phyloP scores from a whole-genome alignment of 805 yeast species.

The Blastobotrys americana region DNA sequence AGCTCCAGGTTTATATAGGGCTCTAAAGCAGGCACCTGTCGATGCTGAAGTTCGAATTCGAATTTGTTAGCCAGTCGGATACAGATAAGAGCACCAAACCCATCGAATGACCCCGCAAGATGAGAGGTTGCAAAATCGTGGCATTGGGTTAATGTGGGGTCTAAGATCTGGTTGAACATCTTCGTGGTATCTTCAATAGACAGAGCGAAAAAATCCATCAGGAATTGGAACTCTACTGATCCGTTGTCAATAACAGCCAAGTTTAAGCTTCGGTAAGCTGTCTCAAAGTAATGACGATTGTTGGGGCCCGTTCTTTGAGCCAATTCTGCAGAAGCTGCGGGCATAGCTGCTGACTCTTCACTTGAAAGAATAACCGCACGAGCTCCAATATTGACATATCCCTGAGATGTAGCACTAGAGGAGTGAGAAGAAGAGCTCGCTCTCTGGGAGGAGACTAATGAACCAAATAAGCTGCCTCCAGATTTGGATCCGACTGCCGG shows the following conservation, averaged over 20 bases:
- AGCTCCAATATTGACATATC: constrained; percentile 51
- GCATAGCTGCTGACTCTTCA: constrained; percentile 57
- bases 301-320: constrained; percentile 37
- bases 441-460: neutral
- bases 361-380: constrained; percentile 52
- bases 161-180: constrained; percentile 42
- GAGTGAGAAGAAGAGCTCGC: neutral
- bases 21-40: constrained; percentile 63
- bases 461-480: neutral
- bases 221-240: constrained; percentile 66
- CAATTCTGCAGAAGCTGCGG: constrained; percentile 79
- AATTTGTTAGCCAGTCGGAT: constrained; percentile 64
- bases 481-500: neutral
- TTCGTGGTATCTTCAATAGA: constrained; percentile 18
- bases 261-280: constrained; percentile 64
- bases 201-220: constrained; percentile 60
- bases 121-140: constrained; percentile 40
- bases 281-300: constrained; percentile 59
- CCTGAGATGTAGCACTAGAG: constrained; percentile 32
- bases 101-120: constrained; percentile 45
- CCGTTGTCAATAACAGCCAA: constrained; percentile 70
- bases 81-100: constrained; percentile 68
- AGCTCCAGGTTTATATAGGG: constrained; percentile 61
- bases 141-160: constrained; percentile 46
- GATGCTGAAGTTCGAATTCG: constrained; percentile 58